Evolutionary conservation across 2,329 filamentous ascomycete genomes (phyloP), one percentile per base, ranked within the genome.

Genomic region (Neocatenulostroma microsporum): DNA sequence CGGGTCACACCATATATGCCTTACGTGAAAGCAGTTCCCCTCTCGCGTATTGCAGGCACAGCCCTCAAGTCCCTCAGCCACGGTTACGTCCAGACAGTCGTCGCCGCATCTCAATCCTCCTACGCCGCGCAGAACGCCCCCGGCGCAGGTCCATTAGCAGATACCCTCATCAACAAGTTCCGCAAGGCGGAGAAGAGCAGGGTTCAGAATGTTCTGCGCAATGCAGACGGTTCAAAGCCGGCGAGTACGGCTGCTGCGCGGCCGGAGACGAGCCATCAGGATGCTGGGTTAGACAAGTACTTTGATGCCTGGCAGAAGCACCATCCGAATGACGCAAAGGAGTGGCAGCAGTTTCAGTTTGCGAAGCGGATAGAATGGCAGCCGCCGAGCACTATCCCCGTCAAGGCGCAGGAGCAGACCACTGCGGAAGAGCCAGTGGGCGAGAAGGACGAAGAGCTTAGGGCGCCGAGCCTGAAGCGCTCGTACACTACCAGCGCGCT

Each of bases 81-180:
- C 77, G 89, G 89, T 68, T 96, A 95, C 76, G 88, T 88, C 55
- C 89, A 96, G 64, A 94, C 88, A 47, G 82, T 96, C 67, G 87
- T 98, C 68, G 91, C 91, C 58, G 89, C 87, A 56, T 86, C 86
- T 48, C 87, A 94, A 74, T 80, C 82, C 69, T 74, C 77, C 73
- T 75, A 86, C 80, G 73, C 79, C 69, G 60, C 86, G 27, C 70
- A 75, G 46, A 72, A 73, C 38, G 72, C 72, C 39, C 65, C 68
- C 28, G 30, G 30, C 17, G 62, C 77, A 40, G 72, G 70, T 45
- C 65, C 71, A 27, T 67, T 78, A 54, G 62, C 67, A 41, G 65
- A 62, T 40, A 66, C 62, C 50, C 57, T 69, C 37, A 63, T 68
- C 40, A 64, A 63, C 27, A 68, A 69, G 30, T 64, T 74, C 47